A percentile compares a stretch with the other conserved stretches of the same genome.
Conservation (phyloP, 176 grass and related monocot genomes). For the Tillandsia leiboldiana region DNA sequence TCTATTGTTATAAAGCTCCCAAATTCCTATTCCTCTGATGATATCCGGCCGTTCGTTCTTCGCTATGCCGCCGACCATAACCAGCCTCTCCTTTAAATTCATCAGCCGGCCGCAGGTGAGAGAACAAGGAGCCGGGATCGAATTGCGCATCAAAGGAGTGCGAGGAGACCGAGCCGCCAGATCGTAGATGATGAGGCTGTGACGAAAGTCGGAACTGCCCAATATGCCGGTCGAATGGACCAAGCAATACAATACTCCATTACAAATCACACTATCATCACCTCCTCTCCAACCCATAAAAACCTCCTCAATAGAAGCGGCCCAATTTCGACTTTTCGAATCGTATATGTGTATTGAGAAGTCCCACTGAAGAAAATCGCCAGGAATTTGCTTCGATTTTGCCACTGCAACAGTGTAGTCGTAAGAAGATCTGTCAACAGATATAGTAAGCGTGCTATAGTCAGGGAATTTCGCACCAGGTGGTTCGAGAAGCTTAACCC, state of each 20-base stretch:
- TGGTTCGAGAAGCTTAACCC: conserved; percentile 51
- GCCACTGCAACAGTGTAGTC: conserved; percentile 58
- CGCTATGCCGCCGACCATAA: conserved; percentile 86
- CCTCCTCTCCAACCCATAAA: conserved; percentile 83
- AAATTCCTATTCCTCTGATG: conserved; percentile 90
- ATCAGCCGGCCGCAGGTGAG: conserved; percentile 80
- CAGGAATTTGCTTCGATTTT: conserved; percentile 58
- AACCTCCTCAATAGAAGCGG: conserved; percentile 39
- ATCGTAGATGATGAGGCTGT: conserved; percentile 68
- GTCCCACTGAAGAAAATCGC: conserved; percentile 64
- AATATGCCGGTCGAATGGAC: conserved; percentile 79
- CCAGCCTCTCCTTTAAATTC: conserved; percentile 63
- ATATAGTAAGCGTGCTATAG: conserved; percentile 67
- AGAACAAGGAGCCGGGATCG: conserved; percentile 51
- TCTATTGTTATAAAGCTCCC: conserved; percentile 51
- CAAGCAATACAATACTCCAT: conserved; percentile 67
- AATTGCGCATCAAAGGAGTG: conserved; percentile 30
- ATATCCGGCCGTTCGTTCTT: conserved; percentile 88
- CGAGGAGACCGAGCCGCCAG: conserved; percentile 22
- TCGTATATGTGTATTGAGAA: conserved; percentile 68
- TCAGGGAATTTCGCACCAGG: conserved; percentile 47
- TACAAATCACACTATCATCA: conserved; percentile 80
- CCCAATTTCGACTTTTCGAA: conserved; percentile 43
- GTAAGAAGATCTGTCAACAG: conserved; percentile 45
- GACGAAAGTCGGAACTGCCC: conserved; percentile 51